Base-by-base conservation (phyloP, 306 rosid species). In the Castanea sativa region DNA sequence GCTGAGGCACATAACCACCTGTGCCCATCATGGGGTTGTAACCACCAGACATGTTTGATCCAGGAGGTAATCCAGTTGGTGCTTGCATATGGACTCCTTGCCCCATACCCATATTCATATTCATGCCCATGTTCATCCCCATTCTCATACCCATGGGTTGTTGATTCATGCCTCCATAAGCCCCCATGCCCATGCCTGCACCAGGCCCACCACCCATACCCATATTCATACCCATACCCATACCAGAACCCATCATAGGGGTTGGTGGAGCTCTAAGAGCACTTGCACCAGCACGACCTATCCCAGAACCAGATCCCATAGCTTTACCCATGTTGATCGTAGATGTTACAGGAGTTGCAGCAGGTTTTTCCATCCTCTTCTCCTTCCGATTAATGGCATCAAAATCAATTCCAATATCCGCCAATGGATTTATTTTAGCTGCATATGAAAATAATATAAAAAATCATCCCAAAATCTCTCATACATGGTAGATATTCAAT, bases 251-350 rank as follows among this genome's bases (percentile, higher is more conserved):
- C 88, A 87, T 80, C 97, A 89, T 86, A 4, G 82, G 61, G 67
- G 85, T 93, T 76, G 80, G 57, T 20, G 87, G 73, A 68, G 92
- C 67, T 86, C 98, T 89, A 45, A 96, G 85, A 27, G 81, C 86
- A 82, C 93, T 55, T 0, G 93, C 99, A 82, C 91, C 96, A 1
- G 89, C 91, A 51, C 96, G 96, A 55, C 99, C 99, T 32, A 91
- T 75, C 72, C 99, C 99, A 32, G 99, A 91, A 76, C 98, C 98
- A 13, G 99, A 89, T 79, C 99, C 99, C 99, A 96, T 96, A 61
- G 99, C 99, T 84, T 90, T 96, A 61, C 99, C 99, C 99, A 96
- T 96, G 81, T 55, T 91, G 61, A 93, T 61, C 27, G 98, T 88
- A 58, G 99, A 96, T 76, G 90, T 79, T 15, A 89, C 90, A 18